Conservation (phyloP, 2,329 filamentous ascomycete species). For the Pezicula rhizophila region DNA sequence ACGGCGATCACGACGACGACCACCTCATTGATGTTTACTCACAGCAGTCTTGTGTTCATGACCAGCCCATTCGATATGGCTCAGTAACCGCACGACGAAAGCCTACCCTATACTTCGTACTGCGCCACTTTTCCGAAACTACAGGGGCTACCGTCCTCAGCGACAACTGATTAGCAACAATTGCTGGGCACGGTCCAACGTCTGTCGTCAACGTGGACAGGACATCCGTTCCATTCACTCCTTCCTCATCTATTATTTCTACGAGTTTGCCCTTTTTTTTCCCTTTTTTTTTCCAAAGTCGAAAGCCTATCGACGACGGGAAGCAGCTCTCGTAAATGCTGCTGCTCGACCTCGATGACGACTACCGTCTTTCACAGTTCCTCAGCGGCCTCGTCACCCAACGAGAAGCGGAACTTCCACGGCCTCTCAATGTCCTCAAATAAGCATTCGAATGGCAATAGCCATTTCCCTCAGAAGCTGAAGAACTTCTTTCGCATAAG, state of each 20-base stretch:
- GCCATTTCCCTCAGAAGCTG: slow-evolving; percentile 61
- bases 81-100: background rate
- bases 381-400: slow-evolving; percentile 18
- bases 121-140: slow-evolving; percentile 3
- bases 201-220: background rate
- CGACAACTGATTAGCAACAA: background rate
- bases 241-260: background rate
- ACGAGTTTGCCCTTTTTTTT: background rate
- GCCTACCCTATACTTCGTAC: background rate
- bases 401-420: slow-evolving; percentile 28
- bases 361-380: slow-evolving; percentile 23
- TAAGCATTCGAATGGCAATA: slow-evolving; percentile 46
- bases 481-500: slow-evolving; percentile 70
- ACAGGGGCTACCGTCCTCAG: background rate
- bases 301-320: slow-evolving; percentile 3
- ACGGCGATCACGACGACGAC: background rate
- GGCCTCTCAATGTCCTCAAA: slow-evolving; percentile 33
- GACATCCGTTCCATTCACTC: background rate
- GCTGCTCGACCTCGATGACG: slow-evolving; percentile 21
- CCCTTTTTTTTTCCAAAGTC: background rate
- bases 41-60: background rate
- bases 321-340: slow-evolving; percentile 24
- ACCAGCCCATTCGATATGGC: background rate
- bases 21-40: background rate
- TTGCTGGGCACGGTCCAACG: background rate